These are phyloP conservation scores for Lipomyces oligophaga DNA, from an alignment of 805 yeast genomes.

Conservation along the genomic window DNA sequence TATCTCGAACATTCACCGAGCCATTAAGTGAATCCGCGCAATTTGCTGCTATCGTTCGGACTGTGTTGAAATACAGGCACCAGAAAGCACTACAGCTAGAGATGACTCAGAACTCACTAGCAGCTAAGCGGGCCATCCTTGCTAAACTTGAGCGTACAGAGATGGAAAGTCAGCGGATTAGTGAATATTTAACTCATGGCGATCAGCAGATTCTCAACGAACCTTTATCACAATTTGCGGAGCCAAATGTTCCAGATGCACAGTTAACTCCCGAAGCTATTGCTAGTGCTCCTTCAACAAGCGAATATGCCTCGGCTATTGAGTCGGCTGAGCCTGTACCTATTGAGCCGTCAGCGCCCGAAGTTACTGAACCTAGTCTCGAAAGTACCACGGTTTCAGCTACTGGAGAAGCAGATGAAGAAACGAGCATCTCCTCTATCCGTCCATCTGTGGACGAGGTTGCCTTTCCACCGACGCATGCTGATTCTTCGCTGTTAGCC, in stretches of 20 bases:
- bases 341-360: too few species aligned
- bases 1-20: constrained; percentile 60
- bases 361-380: not conserved
- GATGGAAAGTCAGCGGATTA: constrained; percentile 45
- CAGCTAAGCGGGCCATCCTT: constrained; percentile 37
- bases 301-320: constrained; percentile 14
- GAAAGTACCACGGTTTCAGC: not conserved
- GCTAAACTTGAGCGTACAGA: constrained; percentile 44
- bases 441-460: constrained; percentile 19
- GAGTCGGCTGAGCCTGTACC: constrained; percentile 9
- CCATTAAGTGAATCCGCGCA: constrained; percentile 71
- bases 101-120: constrained; percentile 42
- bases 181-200: constrained; percentile 27
- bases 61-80: constrained; percentile 58
- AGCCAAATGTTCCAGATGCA: constrained; percentile 3
- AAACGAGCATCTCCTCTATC: not conserved
- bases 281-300: constrained; percentile 5
- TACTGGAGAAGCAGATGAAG: constrained; percentile 3
- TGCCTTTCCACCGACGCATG: constrained; percentile 31
- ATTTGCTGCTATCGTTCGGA: constrained; percentile 53
- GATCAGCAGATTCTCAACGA: constrained; percentile 13
- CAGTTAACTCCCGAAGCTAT: constrained; percentile 3
- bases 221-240: constrained; percentile 3
- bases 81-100: constrained; percentile 54
- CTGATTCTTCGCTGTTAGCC: constrained; percentile 11